phyloP scores from a whole-genome alignment of 2,329 filamentous ascomycete genomes.

The Chlorencoelia australis region DNA sequence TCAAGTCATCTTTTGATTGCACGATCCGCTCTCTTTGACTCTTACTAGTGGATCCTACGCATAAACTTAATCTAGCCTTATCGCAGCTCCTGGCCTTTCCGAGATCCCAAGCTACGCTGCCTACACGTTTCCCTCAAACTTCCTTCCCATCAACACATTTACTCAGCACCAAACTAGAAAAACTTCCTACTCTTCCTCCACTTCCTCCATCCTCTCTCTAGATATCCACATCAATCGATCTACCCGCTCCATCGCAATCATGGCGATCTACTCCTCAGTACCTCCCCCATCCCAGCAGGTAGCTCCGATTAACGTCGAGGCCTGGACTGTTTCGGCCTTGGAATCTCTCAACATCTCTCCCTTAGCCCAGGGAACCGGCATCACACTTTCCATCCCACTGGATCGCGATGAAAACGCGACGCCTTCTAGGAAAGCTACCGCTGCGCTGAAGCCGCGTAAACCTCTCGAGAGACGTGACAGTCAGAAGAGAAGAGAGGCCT shows the following conservation, averaged over 20 bases:
- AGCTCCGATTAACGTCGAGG: constrained; percentile 47
- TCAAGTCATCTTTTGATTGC: too few species aligned
- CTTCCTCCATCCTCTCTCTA: background rate
- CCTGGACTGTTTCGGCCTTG: constrained; percentile 54
- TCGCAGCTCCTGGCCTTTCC: too few species aligned
- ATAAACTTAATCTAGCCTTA: too few species aligned
- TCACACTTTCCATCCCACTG: constrained; percentile 64
- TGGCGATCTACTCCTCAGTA: constrained; percentile 45
- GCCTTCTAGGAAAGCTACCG: constrained; percentile 23
- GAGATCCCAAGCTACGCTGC: too few species aligned
- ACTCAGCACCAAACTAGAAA: too few species aligned
- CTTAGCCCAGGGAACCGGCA: constrained; percentile 47
- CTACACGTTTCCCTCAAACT: too few species aligned
- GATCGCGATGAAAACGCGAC: constrained; percentile 39
- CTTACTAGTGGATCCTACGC: too few species aligned
- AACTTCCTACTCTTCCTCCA: too few species aligned
- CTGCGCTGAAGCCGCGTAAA: constrained; percentile 23
- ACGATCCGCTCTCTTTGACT: too few species aligned
- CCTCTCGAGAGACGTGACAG: constrained; percentile 45
- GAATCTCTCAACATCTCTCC: constrained; percentile 45
- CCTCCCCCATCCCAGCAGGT: constrained; percentile 36
- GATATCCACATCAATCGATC: background rate
- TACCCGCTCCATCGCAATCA: too few species aligned
- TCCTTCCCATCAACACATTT: too few species aligned
- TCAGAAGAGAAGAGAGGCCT: constrained; percentile 34